These are phyloP conservation scores for Lentinula sp. DNA, from an alignment of 768 basidiomycete species.

Conservation along the genomic window DNA sequence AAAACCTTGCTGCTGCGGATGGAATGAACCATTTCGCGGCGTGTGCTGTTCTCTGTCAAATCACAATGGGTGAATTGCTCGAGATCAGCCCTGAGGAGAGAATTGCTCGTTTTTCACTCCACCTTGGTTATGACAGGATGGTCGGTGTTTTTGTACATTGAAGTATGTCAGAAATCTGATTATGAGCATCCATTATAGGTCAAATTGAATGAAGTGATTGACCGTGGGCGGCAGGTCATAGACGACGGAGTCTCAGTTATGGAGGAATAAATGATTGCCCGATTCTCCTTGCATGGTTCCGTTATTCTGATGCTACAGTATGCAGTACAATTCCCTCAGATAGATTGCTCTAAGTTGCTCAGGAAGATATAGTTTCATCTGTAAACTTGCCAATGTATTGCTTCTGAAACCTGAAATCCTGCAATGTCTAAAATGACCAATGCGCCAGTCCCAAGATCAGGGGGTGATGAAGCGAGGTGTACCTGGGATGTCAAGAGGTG, in stretches of 20 bases:
- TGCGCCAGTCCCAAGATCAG: too few relatives aligned
- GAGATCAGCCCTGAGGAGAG: constrained; percentile 29
- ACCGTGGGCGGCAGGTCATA: neutral
- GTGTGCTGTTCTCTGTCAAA: constrained; percentile 35
- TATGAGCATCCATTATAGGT: neutral
- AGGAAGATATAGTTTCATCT: too few relatives aligned
- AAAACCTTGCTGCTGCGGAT: constrained; percentile 39
- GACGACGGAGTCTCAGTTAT: neutral
- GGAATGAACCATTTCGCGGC: constrained; percentile 48
- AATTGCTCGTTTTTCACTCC: constrained; percentile 22
- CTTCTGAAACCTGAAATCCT: too few relatives aligned
- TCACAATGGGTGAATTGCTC: constrained; percentile 34
- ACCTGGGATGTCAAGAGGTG: too few relatives aligned
- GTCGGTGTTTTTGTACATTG: constrained; percentile 21
- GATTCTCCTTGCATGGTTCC: too few relatives aligned
- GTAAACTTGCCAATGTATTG: too few relatives aligned
- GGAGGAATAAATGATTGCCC: neutral
- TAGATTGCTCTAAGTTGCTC: too few relatives aligned
- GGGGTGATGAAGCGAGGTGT: too few relatives aligned
- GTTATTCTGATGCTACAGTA: too few relatives aligned
- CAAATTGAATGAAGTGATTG: constrained; percentile 2
- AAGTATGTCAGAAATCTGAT: neutral
- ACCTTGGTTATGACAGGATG: constrained; percentile 34
- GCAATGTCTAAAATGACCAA: too few relatives aligned
- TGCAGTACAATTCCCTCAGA: too few relatives aligned